phyloP scores from a whole-genome alignment of 257 asterid species.

The Perilla frutescens region DNA sequence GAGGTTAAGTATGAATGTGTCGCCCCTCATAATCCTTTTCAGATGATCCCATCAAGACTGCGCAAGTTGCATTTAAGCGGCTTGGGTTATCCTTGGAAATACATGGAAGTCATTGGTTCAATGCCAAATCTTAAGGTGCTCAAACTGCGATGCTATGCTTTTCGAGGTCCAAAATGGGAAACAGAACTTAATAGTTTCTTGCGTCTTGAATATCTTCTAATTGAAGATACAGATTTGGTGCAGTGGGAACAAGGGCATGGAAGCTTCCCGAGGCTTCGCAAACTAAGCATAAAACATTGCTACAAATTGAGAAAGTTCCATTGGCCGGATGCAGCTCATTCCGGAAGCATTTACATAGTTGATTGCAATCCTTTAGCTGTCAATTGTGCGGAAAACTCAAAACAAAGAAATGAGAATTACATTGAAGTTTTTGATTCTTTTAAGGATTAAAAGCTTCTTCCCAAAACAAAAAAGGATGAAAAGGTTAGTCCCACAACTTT shows the following conservation, averaged over 20 bases:
- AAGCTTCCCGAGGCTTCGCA: neutral
- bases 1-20: neutral
- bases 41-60: neutral
- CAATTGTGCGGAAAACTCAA: no score
- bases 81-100: constrained; percentile 4
- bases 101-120: neutral
- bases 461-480: no score
- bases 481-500: no score
- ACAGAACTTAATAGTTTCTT: neutral
- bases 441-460: no score
- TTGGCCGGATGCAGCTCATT: neutral
- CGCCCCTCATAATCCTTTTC: no score
- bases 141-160: neutral
- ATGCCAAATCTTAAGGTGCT: neutral
- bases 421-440: no score
- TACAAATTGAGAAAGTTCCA: neutral
- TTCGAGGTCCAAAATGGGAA: constrained; percentile 25
- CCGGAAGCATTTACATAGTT: neutral
- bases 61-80: constrained; percentile 4
- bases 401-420: no score
- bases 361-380: neutral
- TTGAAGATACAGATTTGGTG: constrained; percentile 23
- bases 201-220: neutral
- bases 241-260: neutral
- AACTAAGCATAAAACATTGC: neutral